These are phyloP conservation scores for Eucalyptus sp. DNA, from an alignment of 345 rosid genomes.

Conservation along the genomic window DNA sequence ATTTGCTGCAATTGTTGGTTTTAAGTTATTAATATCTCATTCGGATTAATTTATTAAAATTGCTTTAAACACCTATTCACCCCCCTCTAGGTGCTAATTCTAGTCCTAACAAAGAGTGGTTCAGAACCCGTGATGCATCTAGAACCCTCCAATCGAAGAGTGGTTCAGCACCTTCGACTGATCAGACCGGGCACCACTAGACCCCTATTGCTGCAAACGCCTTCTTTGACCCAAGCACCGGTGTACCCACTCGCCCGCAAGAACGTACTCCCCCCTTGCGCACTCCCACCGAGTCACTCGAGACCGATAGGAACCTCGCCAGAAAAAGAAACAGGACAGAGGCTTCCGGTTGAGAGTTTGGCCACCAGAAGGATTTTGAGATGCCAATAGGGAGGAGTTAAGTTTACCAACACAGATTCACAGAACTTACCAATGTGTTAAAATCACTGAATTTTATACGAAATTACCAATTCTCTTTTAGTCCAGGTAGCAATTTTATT, in stretches of 20 bases:
- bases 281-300: slow-evolving; percentile 8
- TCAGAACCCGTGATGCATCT: slow-evolving; percentile 15
- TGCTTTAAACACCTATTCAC: no score
- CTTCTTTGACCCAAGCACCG: not conserved
- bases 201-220: not conserved
- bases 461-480: no score
- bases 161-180: slow-evolving; percentile 18
- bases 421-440: slow-evolving; percentile 9
- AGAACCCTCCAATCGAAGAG: slow-evolving; percentile 10
- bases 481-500: not conserved
- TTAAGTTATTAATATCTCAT: no score
- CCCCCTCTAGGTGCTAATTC: no score
- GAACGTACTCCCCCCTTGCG: slow-evolving; percentile 5
- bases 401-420: not conserved
- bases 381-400: not conserved
- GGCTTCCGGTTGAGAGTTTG: slow-evolving; percentile 9
- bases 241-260: slow-evolving; percentile 19
- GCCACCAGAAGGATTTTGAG: slow-evolving; percentile 1
- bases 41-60: no score
- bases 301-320: slow-evolving; percentile 22
- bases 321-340: slow-evolving; percentile 20
- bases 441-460: not conserved
- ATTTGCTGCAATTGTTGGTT: no score
- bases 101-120: no score
- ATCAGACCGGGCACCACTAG: slow-evolving; percentile 35